Percentiles rank a stretch among this genome's conserved stretches.
These are phyloP conservation scores for Amanita muscaria DNA, from an alignment of 768 basidiomycete species.

Conservation along the genomic window DNA sequence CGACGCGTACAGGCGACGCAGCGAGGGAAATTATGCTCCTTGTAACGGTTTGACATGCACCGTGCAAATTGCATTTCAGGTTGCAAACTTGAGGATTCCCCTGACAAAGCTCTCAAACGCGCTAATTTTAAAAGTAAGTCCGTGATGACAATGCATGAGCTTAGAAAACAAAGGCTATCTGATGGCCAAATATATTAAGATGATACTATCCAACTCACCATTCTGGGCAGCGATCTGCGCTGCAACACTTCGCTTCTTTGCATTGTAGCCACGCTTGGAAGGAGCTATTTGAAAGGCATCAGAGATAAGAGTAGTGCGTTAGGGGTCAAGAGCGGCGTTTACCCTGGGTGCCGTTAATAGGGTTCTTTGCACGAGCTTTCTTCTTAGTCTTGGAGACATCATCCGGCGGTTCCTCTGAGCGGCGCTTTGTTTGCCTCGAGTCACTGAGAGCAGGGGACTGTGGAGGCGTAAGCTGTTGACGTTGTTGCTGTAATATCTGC, in stretches of 20 bases:
- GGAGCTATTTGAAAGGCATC: slow-evolving; percentile 21
- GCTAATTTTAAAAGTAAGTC: slow-evolving; percentile 9
- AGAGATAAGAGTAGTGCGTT: neutral
- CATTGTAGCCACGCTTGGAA: slow-evolving; percentile 59
- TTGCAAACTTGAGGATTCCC: slow-evolving; percentile 26
- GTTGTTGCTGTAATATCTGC: slow-evolving; percentile 9
- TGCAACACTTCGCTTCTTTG: slow-evolving; percentile 67
- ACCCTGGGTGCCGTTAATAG: slow-evolving; percentile 8
- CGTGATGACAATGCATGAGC: slow-evolving; percentile 1
- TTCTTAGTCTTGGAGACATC: slow-evolving; percentile 29
- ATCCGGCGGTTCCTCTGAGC: slow-evolving; percentile 22
- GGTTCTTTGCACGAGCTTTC: slow-evolving; percentile 13
- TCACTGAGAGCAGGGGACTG: slow-evolving; percentile 6
- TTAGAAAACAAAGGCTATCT: slow-evolving; percentile 14
- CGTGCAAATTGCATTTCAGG: slow-evolving; percentile 72
- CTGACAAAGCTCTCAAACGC: slow-evolving; percentile 9
- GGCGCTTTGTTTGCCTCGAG: slow-evolving; percentile 6
- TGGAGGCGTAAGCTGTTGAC: slow-evolving; percentile 19
- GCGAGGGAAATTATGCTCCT: slow-evolving; percentile 62
- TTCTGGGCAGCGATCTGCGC: slow-evolving; percentile 57
- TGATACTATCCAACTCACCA: slow-evolving; percentile 31
- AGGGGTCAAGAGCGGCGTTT: slow-evolving; percentile 2
- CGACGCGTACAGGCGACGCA: slow-evolving; percentile 81
- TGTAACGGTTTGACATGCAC: slow-evolving; percentile 80
- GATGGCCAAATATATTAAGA: slow-evolving; percentile 4